These are phyloP conservation scores for Nemania sp. DNA, from an alignment of 2,329 filamentous ascomycete species.

Conservation along the genomic window DNA sequence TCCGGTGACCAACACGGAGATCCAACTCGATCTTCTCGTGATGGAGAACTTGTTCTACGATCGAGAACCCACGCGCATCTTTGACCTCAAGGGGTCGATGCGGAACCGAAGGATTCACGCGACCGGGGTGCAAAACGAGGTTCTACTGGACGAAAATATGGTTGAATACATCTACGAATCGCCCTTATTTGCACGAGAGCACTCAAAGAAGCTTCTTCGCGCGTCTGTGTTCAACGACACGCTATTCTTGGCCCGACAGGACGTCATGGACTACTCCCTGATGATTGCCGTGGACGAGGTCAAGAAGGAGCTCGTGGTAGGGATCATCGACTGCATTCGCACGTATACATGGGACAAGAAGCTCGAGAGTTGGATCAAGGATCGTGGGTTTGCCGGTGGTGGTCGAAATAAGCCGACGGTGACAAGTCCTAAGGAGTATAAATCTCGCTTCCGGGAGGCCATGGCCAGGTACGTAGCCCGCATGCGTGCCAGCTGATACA, in stretches of 20 bases:
- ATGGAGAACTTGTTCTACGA: slow-evolving; percentile 99
- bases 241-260: slow-evolving; percentile 87
- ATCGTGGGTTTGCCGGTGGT: slow-evolving; percentile 79
- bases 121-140: slow-evolving; percentile 94
- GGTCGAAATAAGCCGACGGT: slow-evolving; percentile 87
- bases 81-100: slow-evolving; percentile 98
- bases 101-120: slow-evolving; percentile 96
- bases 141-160: slow-evolving; percentile 96
- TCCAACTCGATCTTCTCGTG: slow-evolving; percentile 89
- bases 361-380: slow-evolving; percentile 99
- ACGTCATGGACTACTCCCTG: slow-evolving; percentile 98
- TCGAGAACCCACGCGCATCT: slow-evolving; percentile 82
- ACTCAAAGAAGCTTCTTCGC: slow-evolving; percentile 90
- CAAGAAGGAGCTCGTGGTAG: slow-evolving; percentile 88
- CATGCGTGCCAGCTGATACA: background rate
- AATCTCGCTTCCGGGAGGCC: slow-evolving; percentile 90
- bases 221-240: slow-evolving; percentile 98
- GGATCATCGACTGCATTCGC: slow-evolving; percentile 97
- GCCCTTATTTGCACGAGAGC: slow-evolving; percentile 90
- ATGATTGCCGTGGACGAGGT: slow-evolving; percentile 97
- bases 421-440: slow-evolving; percentile 96
- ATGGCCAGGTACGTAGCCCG: slow-evolving; percentile 74
- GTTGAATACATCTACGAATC: slow-evolving; percentile 99
- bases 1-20: slow-evolving; percentile 84
- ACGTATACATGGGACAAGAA: slow-evolving; percentile 99